Evolutionary conservation across 2,329 filamentous ascomycete genomes (phyloP), one percentile per base, ranked within the genome.

Genomic region (Pseudocercospora fuligena): DNA sequence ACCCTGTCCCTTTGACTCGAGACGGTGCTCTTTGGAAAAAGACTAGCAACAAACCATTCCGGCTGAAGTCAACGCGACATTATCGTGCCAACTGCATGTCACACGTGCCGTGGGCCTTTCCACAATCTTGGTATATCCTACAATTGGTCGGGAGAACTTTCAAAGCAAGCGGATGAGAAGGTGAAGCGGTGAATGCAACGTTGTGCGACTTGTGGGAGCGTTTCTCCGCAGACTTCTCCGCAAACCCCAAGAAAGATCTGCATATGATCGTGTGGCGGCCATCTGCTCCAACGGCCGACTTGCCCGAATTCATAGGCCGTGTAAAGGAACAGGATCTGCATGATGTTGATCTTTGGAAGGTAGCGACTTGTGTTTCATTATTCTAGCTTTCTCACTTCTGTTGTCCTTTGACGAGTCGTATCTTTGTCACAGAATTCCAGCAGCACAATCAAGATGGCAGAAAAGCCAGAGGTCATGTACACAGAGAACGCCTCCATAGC

Each of bases 221-320:
- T 40, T 58, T 58, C 54, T 40, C 54, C 54, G 33, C 31, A 27
- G 16, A 25, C 33, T 58, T 58, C 56, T 58, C 56, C 56, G 56
- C 56, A 56, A 56, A 56, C 27, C 51, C 51, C 51, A 56, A 56
- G 11, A n/a, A 27, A 16, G 51, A 56, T 56, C 51, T 56, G 51
- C 51, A 56, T 56, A 33, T 56, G 51, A 31, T 29, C 16, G 51
- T n/a, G 25, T 29, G 51, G 51, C 25, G 49, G 23, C 19, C 49
- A 49, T 19, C 14, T n/a, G 5, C 36, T 40, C 5, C 36, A 25
- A 56, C 51, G 51, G 51, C 51, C 23, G 16, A 56, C 23, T 33
- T 56, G 51, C 51, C 51, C 51, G 51, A 3, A 19, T 31, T 7
- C 25, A 29, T n/a, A n/a, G 3, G 36, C 36, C 36, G 36, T n/a